These are phyloP conservation scores for Cymbomonas tetramitiformis DNA, from an alignment of 139 green algal species.

Conservation along the genomic window DNA sequence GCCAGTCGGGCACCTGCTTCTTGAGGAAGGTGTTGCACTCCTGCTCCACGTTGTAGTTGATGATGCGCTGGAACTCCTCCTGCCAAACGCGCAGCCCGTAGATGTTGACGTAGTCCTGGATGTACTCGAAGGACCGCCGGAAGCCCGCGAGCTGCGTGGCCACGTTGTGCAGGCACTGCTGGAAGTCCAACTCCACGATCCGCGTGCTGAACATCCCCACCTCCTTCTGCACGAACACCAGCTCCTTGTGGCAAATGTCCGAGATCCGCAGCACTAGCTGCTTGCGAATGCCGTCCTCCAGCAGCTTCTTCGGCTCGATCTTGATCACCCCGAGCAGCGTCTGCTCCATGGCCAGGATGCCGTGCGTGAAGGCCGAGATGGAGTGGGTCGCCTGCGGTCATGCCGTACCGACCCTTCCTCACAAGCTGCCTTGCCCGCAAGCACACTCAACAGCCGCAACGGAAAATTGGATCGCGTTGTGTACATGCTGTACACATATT, in stretches of 20 bases:
- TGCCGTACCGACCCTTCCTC: no score
- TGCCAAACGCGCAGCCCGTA: background rate
- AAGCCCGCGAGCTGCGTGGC: background rate
- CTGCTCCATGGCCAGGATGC: slow-evolving; percentile 7
- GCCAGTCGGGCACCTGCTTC: background rate
- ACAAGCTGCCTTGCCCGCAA: no score
- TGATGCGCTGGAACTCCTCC: background rate
- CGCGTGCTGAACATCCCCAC: background rate
- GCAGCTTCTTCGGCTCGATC: slow-evolving; percentile 4
- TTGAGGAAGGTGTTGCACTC: background rate
- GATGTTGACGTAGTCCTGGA: slow-evolving; percentile 12
- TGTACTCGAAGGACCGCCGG: slow-evolving; percentile 1
- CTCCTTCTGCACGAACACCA: background rate
- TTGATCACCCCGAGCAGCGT: slow-evolving; percentile 9
- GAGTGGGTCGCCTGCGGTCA: background rate
- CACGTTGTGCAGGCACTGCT: background rate
- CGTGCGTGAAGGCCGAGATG: slow-evolving; percentile 1
- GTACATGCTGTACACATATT: no score
- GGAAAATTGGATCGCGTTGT: no score
- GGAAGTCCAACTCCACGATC: background rate
- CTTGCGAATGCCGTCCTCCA: slow-evolving; percentile 13
- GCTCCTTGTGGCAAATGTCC: background rate
- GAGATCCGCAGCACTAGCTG: background rate
- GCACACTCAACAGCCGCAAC: no score
- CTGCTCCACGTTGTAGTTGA: background rate